Evolutionary conservation across 331 rosid genomes (phyloP), one percentile per base, ranked within the genome.

Genomic region (Stylosanthes scabra): DNA sequence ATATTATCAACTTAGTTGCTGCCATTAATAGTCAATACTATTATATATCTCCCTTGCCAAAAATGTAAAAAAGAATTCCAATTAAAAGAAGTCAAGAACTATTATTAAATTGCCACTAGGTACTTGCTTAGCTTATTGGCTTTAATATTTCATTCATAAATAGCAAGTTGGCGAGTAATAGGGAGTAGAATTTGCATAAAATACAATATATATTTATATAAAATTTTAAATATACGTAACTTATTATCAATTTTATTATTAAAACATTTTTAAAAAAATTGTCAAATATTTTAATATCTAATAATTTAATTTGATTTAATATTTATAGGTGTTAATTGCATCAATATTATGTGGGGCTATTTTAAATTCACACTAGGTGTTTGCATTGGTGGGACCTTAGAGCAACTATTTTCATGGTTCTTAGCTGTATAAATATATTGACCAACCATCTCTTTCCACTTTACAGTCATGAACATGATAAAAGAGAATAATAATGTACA

Each of bases 371-470:
- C 59, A 64, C 49, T 14, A 27, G 15, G 31, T 41, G 63, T 16
- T 16, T 63, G 42, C 28, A 14, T 11, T 55, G 40, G 80, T 66
- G 80, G 67, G 80, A 66, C 68, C 73, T 31, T 75, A 57, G 60
- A 57, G 60, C 14, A 65, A 14, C 59, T 55, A 45, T 51, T n/a
- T 9, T 13, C 46, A 13, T 31, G 39, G 39, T 25, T 75, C 57
- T 57, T 57, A 47, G 54, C 20, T 59, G 62, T 67, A 15, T 61
- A 41, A 34, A 34, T 51, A 52, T 52, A 12, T 67, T 60, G 71
- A 73, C 75, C 61, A 52, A 54, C 20, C 9, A 20, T 63, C 65
- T 52, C 66, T 73, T 56, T 75, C 40, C n/a, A 15, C 69, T 6
- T 63, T 6, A 40, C 8, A 40, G 42, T 20, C 25, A 20, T 20